Evolutionary conservation across 1,284 basidiomycete genomes (phyloP).

Genomic region (Pterula multifida): DNA sequence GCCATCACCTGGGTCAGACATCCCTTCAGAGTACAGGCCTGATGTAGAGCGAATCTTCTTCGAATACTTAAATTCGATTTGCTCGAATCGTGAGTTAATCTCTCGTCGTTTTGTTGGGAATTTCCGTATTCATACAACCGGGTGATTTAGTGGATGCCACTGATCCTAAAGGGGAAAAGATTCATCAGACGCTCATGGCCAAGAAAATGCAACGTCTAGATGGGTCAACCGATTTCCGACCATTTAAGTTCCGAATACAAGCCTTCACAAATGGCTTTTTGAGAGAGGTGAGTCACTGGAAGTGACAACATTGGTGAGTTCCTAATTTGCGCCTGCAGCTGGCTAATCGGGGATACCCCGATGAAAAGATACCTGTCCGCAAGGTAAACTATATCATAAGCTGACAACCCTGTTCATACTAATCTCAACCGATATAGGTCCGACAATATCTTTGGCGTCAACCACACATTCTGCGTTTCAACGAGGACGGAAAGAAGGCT

Average conservation of each 20-base stretch:
- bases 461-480: slow-evolving; percentile 92
- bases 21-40: slow-evolving; percentile 68
- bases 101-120: slow-evolving; percentile 4
- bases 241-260: slow-evolving; percentile 98
- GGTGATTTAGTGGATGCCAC: slow-evolving; percentile 67
- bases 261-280: slow-evolving; percentile 97
- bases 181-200: slow-evolving; percentile 98
- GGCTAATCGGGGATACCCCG: slow-evolving; percentile 66
- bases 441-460: slow-evolving; percentile 95
- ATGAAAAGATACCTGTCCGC: slow-evolving; percentile 83
- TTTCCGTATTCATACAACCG: slow-evolving; percentile 11
- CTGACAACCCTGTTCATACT: not conserved
- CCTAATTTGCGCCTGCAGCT: slow-evolving; percentile 33
- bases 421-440: slow-evolving; percentile 42
- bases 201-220: slow-evolving; percentile 96
- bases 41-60: slow-evolving; percentile 89
- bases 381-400: slow-evolving; percentile 38
- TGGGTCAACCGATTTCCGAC: slow-evolving; percentile 92
- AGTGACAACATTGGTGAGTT: slow-evolving; percentile 1
- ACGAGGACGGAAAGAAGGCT: slow-evolving; percentile 98
- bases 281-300: slow-evolving; percentile 56
- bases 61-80: slow-evolving; percentile 79
- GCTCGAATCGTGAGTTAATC: slow-evolving; percentile 70
- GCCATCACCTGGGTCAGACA: slow-evolving; percentile 38
- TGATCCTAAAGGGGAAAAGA: slow-evolving; percentile 90